Evolutionary conservation across 352 stramenopile species (phyloP).

Genomic region (Thalassiosira gravida): DNA sequence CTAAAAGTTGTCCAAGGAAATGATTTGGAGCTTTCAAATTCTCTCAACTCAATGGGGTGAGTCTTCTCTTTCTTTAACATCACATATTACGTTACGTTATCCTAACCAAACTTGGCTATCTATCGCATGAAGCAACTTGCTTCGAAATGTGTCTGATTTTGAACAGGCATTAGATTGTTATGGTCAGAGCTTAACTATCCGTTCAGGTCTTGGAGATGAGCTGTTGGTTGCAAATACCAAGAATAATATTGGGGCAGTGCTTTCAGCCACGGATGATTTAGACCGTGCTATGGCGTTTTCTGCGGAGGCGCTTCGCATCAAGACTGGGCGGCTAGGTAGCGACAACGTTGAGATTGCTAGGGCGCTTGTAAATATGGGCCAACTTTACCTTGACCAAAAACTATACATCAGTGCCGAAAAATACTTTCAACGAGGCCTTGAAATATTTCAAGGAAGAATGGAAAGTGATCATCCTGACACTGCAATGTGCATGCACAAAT

Average conservation of each 20-base stretch:
- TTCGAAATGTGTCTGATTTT: conserved; percentile 53
- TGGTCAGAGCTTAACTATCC: conserved; percentile 64
- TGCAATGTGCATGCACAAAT: conserved; percentile 62
- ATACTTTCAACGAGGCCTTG: conserved; percentile 56
- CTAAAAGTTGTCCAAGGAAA: conserved; percentile 47
- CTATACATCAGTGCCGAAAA: conserved; percentile 37
- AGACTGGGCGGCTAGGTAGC: conserved; percentile 48
- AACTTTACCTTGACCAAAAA: conserved; percentile 63
- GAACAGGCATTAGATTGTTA: conserved; percentile 67
- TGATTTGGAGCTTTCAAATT: conserved; percentile 63
- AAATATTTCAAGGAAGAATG: conserved; percentile 37
- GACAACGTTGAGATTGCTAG: conserved; percentile 57
- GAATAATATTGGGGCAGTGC: conserved; percentile 66
- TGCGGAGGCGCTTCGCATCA: conserved; percentile 57
- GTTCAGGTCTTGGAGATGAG: conserved; percentile 52
- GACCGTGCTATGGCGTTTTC: conserved; percentile 65
- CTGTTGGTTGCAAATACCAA: conserved; percentile 67
- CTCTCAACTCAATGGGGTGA: conserved; percentile 63
- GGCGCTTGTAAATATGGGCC: conserved; percentile 60
- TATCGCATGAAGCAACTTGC: too few relatives aligned
- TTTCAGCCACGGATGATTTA: conserved; percentile 49
- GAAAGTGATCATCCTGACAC: conserved; percentile 46
- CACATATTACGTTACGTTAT: too few relatives aligned
- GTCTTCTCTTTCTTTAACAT: too few relatives aligned
- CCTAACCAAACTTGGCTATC: too few relatives aligned